phyloP scores from a whole-genome alignment of 208 protist genomes.

The Acanthamoeba royreba region DNA sequence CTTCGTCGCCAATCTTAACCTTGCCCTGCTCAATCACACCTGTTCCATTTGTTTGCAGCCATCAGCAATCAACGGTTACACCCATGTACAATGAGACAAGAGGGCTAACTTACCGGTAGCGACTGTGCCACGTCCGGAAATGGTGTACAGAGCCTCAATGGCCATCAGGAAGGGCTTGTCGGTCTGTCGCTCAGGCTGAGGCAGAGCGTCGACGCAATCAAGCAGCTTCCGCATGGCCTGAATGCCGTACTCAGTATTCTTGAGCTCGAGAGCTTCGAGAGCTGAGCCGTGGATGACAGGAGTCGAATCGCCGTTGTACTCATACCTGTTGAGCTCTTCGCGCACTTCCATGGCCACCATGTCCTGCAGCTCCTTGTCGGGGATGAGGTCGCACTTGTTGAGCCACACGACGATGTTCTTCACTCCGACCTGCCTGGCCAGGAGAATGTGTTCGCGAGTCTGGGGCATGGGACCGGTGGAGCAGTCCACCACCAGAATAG shows the following conservation, averaged over 20 bases:
- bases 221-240: slow-evolving; percentile 90
- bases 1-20: slow-evolving; percentile 93
- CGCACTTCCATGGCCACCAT: slow-evolving; percentile 97
- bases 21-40: slow-evolving; percentile 87
- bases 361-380: slow-evolving; percentile 76
- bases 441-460: slow-evolving; percentile 98
- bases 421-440: slow-evolving; percentile 96
- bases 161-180: slow-evolving; percentile 98
- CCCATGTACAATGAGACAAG: neutral
- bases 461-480: slow-evolving; percentile 97
- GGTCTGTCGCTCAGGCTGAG: slow-evolving; percentile 84
- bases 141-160: slow-evolving; percentile 84
- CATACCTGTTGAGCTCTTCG: slow-evolving; percentile 85
- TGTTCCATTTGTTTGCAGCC: neutral
- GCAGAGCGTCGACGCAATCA: slow-evolving; percentile 90
- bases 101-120: slow-evolving; percentile 85
- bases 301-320: slow-evolving; percentile 82
- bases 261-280: slow-evolving; percentile 93
- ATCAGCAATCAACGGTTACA: neutral
- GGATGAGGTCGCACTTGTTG: slow-evolving; percentile 93
- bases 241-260: slow-evolving; percentile 82
- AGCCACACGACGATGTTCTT: slow-evolving; percentile 96
- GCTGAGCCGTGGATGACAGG: slow-evolving; percentile 92
- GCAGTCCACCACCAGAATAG: slow-evolving; percentile 86
- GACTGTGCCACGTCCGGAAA: slow-evolving; percentile 93